These are phyloP conservation scores for Mycena venus DNA, from an alignment of 768 basidiomycete species.

Conservation along the genomic window DNA sequence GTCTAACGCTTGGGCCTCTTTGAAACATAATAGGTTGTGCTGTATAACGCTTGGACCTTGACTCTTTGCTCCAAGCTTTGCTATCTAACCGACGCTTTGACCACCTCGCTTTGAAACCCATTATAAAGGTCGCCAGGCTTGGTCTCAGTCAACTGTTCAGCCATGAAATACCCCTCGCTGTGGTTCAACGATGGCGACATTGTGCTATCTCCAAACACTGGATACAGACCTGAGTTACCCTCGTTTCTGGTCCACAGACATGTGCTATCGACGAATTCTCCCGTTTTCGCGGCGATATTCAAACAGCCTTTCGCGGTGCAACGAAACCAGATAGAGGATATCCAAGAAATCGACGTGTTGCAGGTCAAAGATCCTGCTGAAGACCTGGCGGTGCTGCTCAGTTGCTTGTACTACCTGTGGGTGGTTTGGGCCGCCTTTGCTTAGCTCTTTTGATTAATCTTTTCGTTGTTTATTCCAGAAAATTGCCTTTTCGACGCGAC, in stretches of 20 bases:
- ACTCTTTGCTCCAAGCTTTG: background rate
- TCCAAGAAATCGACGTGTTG: background rate
- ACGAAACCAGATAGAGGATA: background rate
- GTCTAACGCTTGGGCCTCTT: background rate
- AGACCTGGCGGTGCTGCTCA: background rate
- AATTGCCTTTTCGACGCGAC: background rate
- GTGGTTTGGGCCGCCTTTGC: too few relatives aligned
- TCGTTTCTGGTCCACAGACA: background rate
- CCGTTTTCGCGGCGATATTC: background rate
- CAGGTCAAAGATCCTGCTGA: background rate
- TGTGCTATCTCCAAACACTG: background rate
- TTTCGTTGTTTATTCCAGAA: background rate
- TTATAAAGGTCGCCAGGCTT: background rate
- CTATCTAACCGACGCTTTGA: background rate
- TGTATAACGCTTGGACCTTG: background rate
- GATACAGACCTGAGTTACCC: background rate
- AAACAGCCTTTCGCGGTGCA: background rate
- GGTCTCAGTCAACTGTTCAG: too few relatives aligned
- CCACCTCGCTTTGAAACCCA: background rate
- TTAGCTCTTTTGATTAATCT: too few relatives aligned
- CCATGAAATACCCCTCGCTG: background rate
- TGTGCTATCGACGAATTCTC: background rate
- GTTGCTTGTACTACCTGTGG: background rate
- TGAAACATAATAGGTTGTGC: background rate
- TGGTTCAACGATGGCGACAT: constrained; percentile 12